A percentile compares a stretch with the other conserved stretches of the same genome.
These are phyloP conservation scores for Venturia oleaginea DNA, from an alignment of 2,329 filamentous ascomycete species.

Conservation along the genomic window DNA sequence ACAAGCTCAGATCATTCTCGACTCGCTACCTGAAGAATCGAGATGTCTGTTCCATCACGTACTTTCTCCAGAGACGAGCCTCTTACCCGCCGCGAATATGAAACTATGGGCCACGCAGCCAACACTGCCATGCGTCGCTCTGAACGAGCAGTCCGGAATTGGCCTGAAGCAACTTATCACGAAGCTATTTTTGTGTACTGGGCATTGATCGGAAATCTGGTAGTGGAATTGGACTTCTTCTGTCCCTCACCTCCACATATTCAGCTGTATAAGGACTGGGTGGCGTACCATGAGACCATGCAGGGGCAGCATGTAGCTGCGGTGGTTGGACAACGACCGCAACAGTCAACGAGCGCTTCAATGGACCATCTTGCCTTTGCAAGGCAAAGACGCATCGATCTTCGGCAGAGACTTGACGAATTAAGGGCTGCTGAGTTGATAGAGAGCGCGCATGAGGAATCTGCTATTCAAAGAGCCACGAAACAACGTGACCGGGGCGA, in stretches of 20 bases:
- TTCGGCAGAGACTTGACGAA: background rate
- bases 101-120: background rate
- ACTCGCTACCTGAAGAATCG: no score
- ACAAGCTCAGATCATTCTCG: background rate
- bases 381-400: background rate
- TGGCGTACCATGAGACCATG: background rate
- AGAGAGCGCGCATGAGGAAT: background rate
- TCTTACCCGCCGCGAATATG: background rate
- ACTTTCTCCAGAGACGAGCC: background rate
- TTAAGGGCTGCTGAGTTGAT: background rate
- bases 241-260: background rate
- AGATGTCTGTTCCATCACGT: no score
- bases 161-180: background rate
- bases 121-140: background rate
- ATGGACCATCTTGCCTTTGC: background rate
- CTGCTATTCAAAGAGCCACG: background rate
- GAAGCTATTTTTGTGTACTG: background rate
- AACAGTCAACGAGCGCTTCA: no score
- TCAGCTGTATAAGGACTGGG: background rate
- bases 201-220: background rate
- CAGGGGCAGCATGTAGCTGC: background rate
- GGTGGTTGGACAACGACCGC: background rate
- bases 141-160: background rate
- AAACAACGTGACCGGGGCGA: background rate
- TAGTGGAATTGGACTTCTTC: background rate